Evolutionary conservation across 2,329 filamentous ascomycete species (phyloP), one percentile per base, ranked within the genome.

Genomic region (Xylariaceae sp.): DNA sequence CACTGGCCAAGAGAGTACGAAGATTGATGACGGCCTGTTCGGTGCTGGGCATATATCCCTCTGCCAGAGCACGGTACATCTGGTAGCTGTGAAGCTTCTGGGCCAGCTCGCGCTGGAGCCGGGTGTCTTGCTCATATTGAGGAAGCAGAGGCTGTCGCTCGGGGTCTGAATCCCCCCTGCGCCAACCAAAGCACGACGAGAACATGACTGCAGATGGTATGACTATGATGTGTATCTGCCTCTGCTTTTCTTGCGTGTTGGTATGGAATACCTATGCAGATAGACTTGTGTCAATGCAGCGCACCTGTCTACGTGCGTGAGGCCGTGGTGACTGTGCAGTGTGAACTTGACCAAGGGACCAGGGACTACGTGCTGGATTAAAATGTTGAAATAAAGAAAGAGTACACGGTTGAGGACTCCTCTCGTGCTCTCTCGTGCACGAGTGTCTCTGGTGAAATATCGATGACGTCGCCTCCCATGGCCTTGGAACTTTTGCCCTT

Each of bases 21-120:
- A 97, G 78, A 65, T 95, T 92, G 71, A 87, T 78, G 68, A 94
- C 88, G 66, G 82, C 71, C 73, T 97, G 93, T 66, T 94, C 88
- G 9, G 89, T 97, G 4, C 90, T 94, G 51, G 93, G 93, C 88
- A 97, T 92, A 74, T 87, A 97, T 4, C 93, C 93, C 69, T 90
- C 84, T 1, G 84, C 83, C 8, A 97, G 73, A 57, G 93, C 93
- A 56, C 89, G 84, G 34, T 92, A 72, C 88, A 96, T 96, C 78
- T 96, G 91, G 72, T 96, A 97, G 30, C 88, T 88, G 75, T 96
- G 93, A 61, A 97, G 82, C 79, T 96, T 97, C 73, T 93, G 86
- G 70, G 93, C 90, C 60, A 96, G 81, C 68, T 86, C 80, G 52
- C 86, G 81, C 80, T 96, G 90, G 56, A 92, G 77, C 37, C 80